These are phyloP conservation scores for Colletotrichum sp. DNA, from an alignment of 2,329 filamentous ascomycete genomes.

Conservation along the genomic window DNA sequence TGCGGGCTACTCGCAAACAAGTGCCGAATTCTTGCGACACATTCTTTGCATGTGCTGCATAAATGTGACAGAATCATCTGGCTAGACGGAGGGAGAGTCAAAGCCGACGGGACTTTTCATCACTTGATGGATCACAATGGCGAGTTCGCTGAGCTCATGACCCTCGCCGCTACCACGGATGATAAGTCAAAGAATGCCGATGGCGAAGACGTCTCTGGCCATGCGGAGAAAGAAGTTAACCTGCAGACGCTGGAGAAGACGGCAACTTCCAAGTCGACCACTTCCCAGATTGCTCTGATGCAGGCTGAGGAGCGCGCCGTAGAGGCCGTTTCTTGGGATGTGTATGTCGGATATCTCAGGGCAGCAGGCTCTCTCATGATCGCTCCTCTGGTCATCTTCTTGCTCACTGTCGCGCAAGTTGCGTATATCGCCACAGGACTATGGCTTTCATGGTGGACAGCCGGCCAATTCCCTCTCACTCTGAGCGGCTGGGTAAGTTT, in stretches of 20 bases:
- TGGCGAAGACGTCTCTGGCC: constrained; percentile 9
- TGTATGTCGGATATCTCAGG: constrained; percentile 78
- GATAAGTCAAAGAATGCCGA: neutral
- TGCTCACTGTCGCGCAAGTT: constrained; percentile 72
- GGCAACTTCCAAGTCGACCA: constrained; percentile 33
- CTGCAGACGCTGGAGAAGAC: constrained; percentile 63
- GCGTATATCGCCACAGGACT: constrained; percentile 68
- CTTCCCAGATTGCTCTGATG: constrained; percentile 59
- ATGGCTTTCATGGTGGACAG: constrained; percentile 95
- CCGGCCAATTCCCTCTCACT: constrained; percentile 59
- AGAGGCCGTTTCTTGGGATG: constrained; percentile 77
- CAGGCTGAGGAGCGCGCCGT: constrained; percentile 73
- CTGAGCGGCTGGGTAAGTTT: neutral
- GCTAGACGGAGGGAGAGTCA: constrained; percentile 85
- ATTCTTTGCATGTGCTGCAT: constrained; percentile 90
- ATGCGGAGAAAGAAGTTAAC: constrained; percentile 41
- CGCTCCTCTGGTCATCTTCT: constrained; percentile 64
- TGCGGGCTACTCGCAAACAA: constrained; percentile 86
- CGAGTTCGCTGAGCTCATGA: constrained; percentile 82
- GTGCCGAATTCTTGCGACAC: constrained; percentile 87
- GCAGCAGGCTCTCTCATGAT: constrained; percentile 76
- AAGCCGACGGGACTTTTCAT: constrained; percentile 85
- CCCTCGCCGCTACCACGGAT: constrained; percentile 50
- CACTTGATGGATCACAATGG: constrained; percentile 80
- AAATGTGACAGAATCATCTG: constrained; percentile 91